Evolutionary conservation across 2,329 filamentous ascomycete species (phyloP).

Genomic region (Hortaea werneckii): DNA sequence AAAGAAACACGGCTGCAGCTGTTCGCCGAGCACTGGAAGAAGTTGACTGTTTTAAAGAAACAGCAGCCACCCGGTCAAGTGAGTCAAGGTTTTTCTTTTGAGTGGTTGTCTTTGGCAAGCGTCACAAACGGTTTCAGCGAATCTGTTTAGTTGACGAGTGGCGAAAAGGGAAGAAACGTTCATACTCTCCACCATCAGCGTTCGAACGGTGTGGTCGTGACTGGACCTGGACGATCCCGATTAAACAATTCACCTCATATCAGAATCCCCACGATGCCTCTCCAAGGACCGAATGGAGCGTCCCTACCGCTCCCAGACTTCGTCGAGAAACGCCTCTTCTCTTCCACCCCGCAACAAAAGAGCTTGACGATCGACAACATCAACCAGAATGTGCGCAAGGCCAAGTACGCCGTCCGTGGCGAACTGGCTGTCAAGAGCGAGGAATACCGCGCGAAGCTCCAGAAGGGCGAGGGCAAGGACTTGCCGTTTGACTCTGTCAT

Average conservation of each 20-base stretch:
- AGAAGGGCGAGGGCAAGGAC: constrained; percentile 45
- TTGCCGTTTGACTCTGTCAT: constrained; percentile 87
- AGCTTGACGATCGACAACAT: constrained; percentile 70
- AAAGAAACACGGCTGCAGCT: neutral
- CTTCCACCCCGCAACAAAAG: neutral
- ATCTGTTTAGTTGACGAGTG: too few species aligned
- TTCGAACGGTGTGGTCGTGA: too few species aligned
- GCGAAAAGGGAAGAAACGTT: too few species aligned
- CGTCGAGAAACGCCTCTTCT: constrained; percentile 2
- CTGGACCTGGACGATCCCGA: too few species aligned
- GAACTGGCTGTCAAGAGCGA: constrained; percentile 92
- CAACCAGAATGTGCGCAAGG: constrained; percentile 76
- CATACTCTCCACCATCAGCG: too few species aligned
- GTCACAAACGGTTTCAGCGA: too few species aligned
- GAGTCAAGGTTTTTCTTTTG: neutral
- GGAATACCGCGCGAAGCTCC: constrained; percentile 68
- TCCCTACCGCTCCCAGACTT: constrained; percentile 1
- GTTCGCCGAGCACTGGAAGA: neutral
- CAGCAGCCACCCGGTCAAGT: neutral
- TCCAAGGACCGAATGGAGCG: neutral
- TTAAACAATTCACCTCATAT: too few species aligned
- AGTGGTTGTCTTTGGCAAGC: too few species aligned
- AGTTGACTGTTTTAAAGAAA: neutral
- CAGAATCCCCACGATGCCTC: neutral
- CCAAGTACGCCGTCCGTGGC: constrained; percentile 92